phyloP scores from a whole-genome alignment of 108 stramenopile species.

The Conticribra guillardii region DNA sequence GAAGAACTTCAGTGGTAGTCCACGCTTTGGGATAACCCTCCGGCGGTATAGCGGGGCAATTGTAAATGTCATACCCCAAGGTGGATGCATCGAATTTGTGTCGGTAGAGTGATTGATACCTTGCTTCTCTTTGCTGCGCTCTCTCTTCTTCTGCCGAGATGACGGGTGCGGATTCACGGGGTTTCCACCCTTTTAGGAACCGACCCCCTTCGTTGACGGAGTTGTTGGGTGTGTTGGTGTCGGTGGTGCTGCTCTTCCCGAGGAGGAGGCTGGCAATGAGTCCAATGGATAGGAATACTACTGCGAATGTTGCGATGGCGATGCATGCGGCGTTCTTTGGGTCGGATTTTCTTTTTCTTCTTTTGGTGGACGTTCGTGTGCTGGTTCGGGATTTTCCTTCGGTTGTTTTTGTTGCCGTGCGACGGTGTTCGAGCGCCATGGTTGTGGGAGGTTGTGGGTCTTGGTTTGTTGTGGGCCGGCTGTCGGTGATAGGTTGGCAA shows the following conservation, averaged over 20 bases:
- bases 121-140: conserved; percentile 7
- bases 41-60: conserved; percentile 39
- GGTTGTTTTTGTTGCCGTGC: neutral
- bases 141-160: neutral
- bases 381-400: neutral
- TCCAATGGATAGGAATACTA: conserved; percentile 6
- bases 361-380: neutral
- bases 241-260: neutral
- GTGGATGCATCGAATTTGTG: conserved; percentile 14
- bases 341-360: conserved; percentile 19
- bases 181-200: conserved; percentile 20
- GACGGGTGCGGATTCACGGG: neutral
- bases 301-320: conserved; percentile 3
- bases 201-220: neutral
- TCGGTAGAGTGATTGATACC: conserved; percentile 23
- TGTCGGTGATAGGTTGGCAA: too few species aligned
- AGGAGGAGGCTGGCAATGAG: conserved; percentile 9
- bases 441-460: too few species aligned
- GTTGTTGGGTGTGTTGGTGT: neutral
- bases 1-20: conserved; percentile 24
- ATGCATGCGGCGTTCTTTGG: conserved; percentile 16
- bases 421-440: neutral
- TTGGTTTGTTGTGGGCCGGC: too few species aligned
- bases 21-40: conserved; percentile 43
- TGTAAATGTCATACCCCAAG: conserved; percentile 33